Base-by-base conservation (phyloP, 2,329 filamentous ascomycete species). In the Sarocladium kiliense region DNA sequence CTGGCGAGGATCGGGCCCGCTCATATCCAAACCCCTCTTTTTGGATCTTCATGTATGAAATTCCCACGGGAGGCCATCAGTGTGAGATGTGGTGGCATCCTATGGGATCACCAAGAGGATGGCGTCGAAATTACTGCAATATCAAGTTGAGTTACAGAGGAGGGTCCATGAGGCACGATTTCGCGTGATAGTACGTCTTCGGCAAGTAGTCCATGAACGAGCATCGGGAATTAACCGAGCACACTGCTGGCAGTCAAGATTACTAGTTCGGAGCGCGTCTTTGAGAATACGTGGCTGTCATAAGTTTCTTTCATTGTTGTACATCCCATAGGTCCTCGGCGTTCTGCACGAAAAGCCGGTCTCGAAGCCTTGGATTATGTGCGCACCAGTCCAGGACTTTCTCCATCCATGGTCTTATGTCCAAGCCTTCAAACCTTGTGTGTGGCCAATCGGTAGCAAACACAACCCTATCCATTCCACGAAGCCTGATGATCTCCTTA, bases 371-470 rank as follows among this genome's bases (percentile, higher is more conserved):
- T 4, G 71, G 66, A 54, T 77, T 70, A 1, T 71, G 68, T 1
- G 69, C 73, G 59, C 79, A 82, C 74, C 80, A 79, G 14, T 76
- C 69, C 55, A 85, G 63, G 50, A 81, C 78, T 54, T 67, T 71
- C 56, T 81, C 73, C 26, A 82, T 73, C 63, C 80, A 85, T 0
- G 77, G 77, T 47, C 65, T 68, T 23, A 82, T 77, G 60, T 84
- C 77, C 2, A 81, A 60, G 4, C 74, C 76, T 18, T 81, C 76
- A 58, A 80, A 84, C 25, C 81, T 71, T 9, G 49, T 85, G 64
- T 84, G 81, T 16, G 81, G 81, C 81, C 81, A 85, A 61, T 85
- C 81, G 1, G 78, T 81, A 1, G 80, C 81, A 64, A 81, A 84
- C 0, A 84, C 73, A n/a, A 80, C 70, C 18, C 74, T 67, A 25